These are phyloP conservation scores for Hyphopichia buzzinii DNA, from an alignment of 1,139 yeast genomes.

Conservation along the genomic window DNA sequence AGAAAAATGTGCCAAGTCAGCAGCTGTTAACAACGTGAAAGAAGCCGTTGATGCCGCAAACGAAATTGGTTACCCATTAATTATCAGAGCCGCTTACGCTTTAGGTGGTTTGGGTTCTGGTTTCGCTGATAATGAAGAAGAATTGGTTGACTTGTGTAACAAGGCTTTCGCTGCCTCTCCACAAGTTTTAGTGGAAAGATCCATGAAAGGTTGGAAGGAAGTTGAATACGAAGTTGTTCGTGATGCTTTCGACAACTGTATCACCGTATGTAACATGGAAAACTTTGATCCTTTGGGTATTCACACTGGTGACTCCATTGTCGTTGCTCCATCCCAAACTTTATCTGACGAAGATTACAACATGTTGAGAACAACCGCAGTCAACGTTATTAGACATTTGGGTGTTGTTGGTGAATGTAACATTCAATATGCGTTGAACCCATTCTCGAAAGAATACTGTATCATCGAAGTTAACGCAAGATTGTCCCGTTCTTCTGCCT, in stretches of 20 bases:
- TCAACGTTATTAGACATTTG: constrained; percentile 92
- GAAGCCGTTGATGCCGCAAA: constrained; percentile 90
- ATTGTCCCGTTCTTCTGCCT: constrained; percentile 93
- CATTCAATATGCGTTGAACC: constrained; percentile 94
- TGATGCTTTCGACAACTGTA: constrained; percentile 94
- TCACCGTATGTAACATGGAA: constrained; percentile 99
- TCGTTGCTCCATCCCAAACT: constrained; percentile 98
- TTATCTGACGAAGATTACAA: constrained; percentile 95
- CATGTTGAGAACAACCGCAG: constrained; percentile 96
- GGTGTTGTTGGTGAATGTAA: constrained; percentile 99
- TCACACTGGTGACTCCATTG: constrained; percentile 98
- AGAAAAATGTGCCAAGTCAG: constrained; percentile 94
- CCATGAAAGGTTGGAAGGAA: constrained; percentile 98
- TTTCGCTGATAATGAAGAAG: constrained; percentile 80
- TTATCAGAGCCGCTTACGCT: constrained; percentile 96
- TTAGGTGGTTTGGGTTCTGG: constrained; percentile 99
- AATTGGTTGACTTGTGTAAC: constrained; percentile 80
- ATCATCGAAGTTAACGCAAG: constrained; percentile 98
- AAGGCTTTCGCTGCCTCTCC: constrained; percentile 89
- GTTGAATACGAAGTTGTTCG: constrained; percentile 98
- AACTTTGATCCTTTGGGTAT: constrained; percentile 97
- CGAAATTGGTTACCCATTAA: constrained; percentile 88
- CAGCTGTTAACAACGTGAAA: constrained; percentile 91
- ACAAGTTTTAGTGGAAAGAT: constrained; percentile 93
- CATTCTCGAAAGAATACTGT: constrained; percentile 92